phyloP scores from a whole-genome alignment of 2,329 filamentous ascomycete genomes.

The Epichloe glyceriae region DNA sequence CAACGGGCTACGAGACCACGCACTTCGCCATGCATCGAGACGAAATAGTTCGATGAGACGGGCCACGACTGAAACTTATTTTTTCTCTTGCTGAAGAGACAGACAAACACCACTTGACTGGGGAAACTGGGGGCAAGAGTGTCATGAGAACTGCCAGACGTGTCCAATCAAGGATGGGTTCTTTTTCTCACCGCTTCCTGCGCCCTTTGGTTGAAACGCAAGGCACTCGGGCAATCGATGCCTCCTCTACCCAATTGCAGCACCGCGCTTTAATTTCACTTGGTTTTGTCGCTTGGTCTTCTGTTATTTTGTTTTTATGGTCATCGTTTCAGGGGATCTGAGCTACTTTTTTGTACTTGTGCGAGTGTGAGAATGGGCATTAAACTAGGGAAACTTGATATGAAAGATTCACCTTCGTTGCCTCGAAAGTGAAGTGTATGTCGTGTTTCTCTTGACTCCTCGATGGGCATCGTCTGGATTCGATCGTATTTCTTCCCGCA shows the following conservation, averaged over 20 bases:
- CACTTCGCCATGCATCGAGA: constrained; percentile 10
- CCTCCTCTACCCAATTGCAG: background rate
- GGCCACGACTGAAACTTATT: background rate
- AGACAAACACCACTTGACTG: background rate
- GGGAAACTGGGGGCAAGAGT: background rate
- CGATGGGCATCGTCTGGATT: background rate
- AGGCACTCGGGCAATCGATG: background rate
- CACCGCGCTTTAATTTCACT: background rate
- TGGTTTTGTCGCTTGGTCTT: constrained; percentile 4
- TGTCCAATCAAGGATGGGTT: background rate
- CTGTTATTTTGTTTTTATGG: constrained; percentile 6
- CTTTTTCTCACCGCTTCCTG: background rate
- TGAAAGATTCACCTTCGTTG: background rate
- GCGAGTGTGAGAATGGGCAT: constrained; percentile 9
- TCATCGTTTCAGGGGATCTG: constrained; percentile 4
- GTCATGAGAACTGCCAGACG: background rate
- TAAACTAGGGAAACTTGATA: constrained; percentile 8
- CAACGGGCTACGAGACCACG: constrained; percentile 6
- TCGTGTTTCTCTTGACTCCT: background rate
- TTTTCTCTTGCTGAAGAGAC: background rate
- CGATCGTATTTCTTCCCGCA: too few relatives aligned
- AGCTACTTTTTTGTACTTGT: constrained; percentile 5
- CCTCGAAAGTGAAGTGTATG: background rate
- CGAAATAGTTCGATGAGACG: constrained; percentile 1
- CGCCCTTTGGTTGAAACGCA: background rate